Evolutionary conservation across 2,329 filamentous ascomycete species (phyloP).

Genomic region (Penicillium sp.): DNA sequence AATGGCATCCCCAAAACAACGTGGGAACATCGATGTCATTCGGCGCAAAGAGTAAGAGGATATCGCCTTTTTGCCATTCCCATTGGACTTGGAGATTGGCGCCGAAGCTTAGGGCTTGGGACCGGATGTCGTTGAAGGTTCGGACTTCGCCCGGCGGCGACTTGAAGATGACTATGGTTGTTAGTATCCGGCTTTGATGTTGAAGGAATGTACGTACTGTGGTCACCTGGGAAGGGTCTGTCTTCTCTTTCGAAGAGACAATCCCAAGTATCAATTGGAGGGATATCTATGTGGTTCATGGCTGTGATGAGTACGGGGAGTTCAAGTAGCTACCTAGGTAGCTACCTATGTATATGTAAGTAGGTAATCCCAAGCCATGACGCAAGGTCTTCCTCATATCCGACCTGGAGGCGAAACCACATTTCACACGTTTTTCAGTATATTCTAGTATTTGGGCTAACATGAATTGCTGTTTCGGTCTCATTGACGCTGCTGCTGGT

Average conservation of each 20-base stretch:
- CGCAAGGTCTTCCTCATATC: no score
- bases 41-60: slow-evolving; percentile 12
- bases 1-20: slow-evolving; percentile 15
- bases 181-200: background rate
- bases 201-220: background rate
- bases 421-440: no score
- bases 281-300: background rate
- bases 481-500: no score
- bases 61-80: slow-evolving; percentile 15
- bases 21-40: slow-evolving; percentile 13
- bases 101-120: slow-evolving; percentile 7
- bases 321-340: background rate
- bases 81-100: slow-evolving; percentile 5
- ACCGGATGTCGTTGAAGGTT: background rate
- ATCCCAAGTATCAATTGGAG: background rate
- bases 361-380: no score
- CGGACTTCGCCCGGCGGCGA: background rate
- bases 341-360: background rate
- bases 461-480: no score
- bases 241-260: background rate
- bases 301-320: background rate
- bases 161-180: background rate
- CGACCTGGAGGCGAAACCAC: no score
- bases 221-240: background rate
- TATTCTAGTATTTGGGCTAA: no score